These are phyloP conservation scores for Anaeromyces robustus DNA, from an alignment of 192 early-diverging fungal genomes.

Conservation along the genomic window DNA sequence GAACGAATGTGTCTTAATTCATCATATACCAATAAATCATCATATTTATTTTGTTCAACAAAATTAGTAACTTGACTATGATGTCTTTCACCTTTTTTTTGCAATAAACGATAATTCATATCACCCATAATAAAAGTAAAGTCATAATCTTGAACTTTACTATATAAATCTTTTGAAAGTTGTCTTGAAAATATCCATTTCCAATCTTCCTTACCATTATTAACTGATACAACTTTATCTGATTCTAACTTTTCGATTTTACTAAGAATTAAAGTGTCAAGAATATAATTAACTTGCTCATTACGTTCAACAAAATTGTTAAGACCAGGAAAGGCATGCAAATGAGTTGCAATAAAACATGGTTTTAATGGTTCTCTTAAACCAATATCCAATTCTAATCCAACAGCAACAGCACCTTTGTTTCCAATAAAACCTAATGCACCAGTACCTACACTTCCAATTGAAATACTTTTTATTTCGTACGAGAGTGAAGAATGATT, in stretches of 20 bases:
- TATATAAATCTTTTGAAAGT: background rate
- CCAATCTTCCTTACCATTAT: background rate
- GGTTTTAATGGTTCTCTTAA: background rate
- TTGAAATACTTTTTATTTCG: background rate
- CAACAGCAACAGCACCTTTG: background rate
- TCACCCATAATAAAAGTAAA: background rate
- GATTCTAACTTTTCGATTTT: background rate
- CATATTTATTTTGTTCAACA: background rate
- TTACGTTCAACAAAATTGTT: background rate
- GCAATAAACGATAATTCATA: background rate
- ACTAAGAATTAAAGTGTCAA: background rate
- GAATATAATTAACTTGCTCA: background rate
- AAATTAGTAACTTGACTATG: background rate
- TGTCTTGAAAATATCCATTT: background rate
- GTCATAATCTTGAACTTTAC: background rate
- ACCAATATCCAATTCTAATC: background rate
- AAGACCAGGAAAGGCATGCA: background rate
- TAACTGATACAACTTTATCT: background rate
- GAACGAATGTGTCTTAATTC: background rate
- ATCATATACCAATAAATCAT: background rate
- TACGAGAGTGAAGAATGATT: background rate
- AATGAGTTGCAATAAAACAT: background rate
- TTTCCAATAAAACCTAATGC: background rate
- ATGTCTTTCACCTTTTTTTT: background rate
- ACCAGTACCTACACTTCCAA: background rate